Base-by-base conservation (phyloP, 352 stramenopile genomes). In the Phytophthora tubulina region DNA sequence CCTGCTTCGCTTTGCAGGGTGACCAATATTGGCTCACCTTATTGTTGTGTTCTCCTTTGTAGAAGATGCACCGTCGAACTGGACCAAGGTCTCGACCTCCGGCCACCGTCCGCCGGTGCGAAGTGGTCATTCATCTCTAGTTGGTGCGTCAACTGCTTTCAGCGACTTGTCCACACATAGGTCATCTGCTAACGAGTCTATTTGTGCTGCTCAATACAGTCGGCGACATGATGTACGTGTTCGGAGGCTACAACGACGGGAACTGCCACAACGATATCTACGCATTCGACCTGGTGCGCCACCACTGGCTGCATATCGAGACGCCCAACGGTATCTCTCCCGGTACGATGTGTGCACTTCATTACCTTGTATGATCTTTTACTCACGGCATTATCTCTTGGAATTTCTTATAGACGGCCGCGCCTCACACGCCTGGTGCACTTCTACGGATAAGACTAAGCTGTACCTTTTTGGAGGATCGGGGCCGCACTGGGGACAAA, bases 261-360 rank as follows among this genome's bases (percentile, higher is more conserved):
- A 92, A 93, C 71, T 95, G 88, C 63, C 86, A 95, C 83, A 91
- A 91, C 67, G 86, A 95, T 74, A 85, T 95, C 49, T 93, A 93
- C 61, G 84, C 86, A 36, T 95, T 95, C 51, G 85, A 95, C 48
- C 55, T 95, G 42, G 67, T 91, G n/a, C 88, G 81, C 31, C 88
- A 95, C 71, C 84, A 93, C 62, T 95, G 88, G 88, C 73, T 81
- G 52, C 84, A 78, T 63, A 93, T 95, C 33, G 84, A 93, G 56
- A 92, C 84, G 3, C 84, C 79, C 5, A 93, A 89, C 67, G 84
- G 81, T 44, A 92, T 93, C 58, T 88, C 80, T 27, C 84, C 86
- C 35, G 84, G 84, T 92, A 85, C 10, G 57, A 30, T 27, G 30
- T 21, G 11, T 10, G 30, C 8, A 17, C 9, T 44, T 6, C 11